A percentile compares a stretch with the other conserved stretches of the same genome.
These are phyloP conservation scores for Lachnellula subtilissima DNA, from an alignment of 2,329 filamentous ascomycete genomes.

Conservation along the genomic window DNA sequence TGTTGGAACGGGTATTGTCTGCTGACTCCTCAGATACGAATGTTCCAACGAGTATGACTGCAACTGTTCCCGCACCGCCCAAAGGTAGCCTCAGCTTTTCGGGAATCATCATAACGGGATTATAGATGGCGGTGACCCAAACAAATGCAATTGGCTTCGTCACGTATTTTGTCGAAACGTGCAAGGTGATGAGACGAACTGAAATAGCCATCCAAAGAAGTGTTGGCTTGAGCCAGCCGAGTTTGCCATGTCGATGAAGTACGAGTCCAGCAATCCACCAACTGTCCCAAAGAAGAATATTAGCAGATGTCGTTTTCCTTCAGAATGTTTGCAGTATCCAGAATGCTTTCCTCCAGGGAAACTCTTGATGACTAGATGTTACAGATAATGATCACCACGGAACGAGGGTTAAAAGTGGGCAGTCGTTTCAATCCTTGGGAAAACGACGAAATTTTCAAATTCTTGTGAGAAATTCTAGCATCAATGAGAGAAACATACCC, in stretches of 20 bases:
- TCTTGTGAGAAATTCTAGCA: not conserved
- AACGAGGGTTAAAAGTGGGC: not conserved
- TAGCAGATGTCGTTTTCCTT: not conserved
- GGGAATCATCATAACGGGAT: slow-evolving; percentile 58
- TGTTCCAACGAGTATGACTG: slow-evolving; percentile 70
- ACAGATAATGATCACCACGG: not conserved
- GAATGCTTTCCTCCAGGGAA: not conserved
- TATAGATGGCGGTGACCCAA: slow-evolving; percentile 62
- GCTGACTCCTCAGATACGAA: slow-evolving; percentile 66
- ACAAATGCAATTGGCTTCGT: slow-evolving; percentile 60
- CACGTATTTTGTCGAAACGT: slow-evolving; percentile 63
- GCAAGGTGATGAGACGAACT: slow-evolving; percentile 68
- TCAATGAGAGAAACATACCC: slow-evolving; percentile 3
- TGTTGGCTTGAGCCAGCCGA: slow-evolving; percentile 81
- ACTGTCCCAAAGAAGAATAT: slow-evolving; percentile 2
- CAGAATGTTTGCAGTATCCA: not conserved
- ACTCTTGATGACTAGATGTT: not conserved
- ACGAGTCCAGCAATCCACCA: slow-evolving; percentile 60
- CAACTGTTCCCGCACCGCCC: slow-evolving; percentile 60
- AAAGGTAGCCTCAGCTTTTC: slow-evolving; percentile 57
- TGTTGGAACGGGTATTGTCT: slow-evolving; percentile 76
- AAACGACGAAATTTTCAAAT: not conserved
- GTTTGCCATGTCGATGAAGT: slow-evolving; percentile 60
- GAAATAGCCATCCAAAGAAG: slow-evolving; percentile 72
- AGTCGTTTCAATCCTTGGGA: too few relatives aligned